A percentile compares a stretch with the other conserved stretches of the same genome.
phyloP scores from a whole-genome alignment of 768 basidiomycete genomes.

The Rubroboletus pulcherrimus region DNA sequence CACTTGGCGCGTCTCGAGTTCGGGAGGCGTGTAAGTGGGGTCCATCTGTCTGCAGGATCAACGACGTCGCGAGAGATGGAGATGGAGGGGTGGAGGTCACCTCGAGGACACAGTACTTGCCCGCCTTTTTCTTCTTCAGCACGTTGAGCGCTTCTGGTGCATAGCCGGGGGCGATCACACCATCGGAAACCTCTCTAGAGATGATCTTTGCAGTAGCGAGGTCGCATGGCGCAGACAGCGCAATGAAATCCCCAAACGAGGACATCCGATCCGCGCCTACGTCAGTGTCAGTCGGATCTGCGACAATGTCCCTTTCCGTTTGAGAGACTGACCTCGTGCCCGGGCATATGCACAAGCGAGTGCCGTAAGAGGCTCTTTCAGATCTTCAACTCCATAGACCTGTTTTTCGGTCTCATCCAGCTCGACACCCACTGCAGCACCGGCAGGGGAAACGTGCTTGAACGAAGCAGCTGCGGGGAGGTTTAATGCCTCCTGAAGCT shows the following conservation, averaged over 20 bases:
- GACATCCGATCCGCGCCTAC: conserved; percentile 98
- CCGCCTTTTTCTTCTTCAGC: conserved; percentile 92
- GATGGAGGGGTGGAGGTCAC: conserved; percentile 36
- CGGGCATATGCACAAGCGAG: conserved; percentile 93
- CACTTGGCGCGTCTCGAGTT: conserved; percentile 90
- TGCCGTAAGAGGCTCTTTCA: conserved; percentile 84
- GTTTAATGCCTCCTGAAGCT: conserved; percentile 79
- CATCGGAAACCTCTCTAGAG: conserved; percentile 98
- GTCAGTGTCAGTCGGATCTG: conserved; percentile 7
- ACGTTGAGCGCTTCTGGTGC: conserved; percentile 83
- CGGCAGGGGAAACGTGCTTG: conserved; percentile 99
- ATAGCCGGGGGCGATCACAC: conserved; percentile 96
- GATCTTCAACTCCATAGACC: conserved; percentile 94
- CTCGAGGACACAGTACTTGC: conserved; percentile 97
- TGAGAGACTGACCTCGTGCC: conserved; percentile 65
- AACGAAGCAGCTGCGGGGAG: conserved; percentile 98
- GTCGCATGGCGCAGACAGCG: conserved; percentile 89
- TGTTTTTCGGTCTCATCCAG: conserved; percentile 83
- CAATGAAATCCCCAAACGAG: conserved; percentile 98
- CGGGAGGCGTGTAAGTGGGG: conserved; percentile 72
- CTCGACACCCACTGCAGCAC: conserved; percentile 87
- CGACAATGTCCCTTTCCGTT: neutral
- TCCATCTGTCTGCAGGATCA: conserved; percentile 64
- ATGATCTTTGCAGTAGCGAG: conserved; percentile 94
- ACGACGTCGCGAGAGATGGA: neutral